phyloP scores from a whole-genome alignment of 2,329 filamentous ascomycete species.

The Arthrinium phaeospermum region DNA sequence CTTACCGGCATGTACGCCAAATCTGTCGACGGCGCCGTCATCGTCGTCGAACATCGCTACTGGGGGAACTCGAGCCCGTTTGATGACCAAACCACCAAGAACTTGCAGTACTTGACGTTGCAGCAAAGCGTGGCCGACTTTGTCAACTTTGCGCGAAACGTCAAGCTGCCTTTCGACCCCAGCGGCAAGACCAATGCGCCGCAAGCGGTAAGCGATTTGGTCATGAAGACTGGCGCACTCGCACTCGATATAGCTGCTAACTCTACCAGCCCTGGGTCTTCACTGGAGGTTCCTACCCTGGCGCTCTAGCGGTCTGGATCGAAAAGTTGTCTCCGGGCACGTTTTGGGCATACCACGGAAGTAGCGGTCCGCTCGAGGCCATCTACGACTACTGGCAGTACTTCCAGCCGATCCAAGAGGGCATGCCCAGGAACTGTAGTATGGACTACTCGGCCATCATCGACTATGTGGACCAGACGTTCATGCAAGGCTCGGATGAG shows the following conservation, averaged over 20 bases:
- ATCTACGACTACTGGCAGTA: conserved; percentile 65
- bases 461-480: conserved; percentile 58
- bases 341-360: conserved; percentile 65
- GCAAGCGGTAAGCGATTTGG: conserved; percentile 43
- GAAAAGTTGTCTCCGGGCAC: conserved; percentile 58
- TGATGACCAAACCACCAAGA: conserved; percentile 54
- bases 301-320: conserved; percentile 61
- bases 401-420: conserved; percentile 61
- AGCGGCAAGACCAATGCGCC: conserved; percentile 54
- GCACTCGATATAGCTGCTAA: not conserved
- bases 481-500: conserved; percentile 46
- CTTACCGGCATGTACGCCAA: conserved; percentile 57
- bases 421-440: conserved; percentile 65
- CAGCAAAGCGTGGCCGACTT: conserved; percentile 60
- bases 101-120: conserved; percentile 59
- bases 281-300: conserved; percentile 61
- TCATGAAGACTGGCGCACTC: accelerated
- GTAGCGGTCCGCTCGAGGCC: conserved; percentile 60
- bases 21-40: conserved; percentile 57
- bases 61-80: conserved; percentile 63
- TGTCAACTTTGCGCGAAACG: conserved; percentile 58
- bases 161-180: conserved; percentile 58
- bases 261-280: conserved; percentile 57
- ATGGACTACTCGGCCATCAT: conserved; percentile 56
- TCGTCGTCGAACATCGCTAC: conserved; percentile 64